A percentile compares a stretch with the other conserved stretches of the same genome.
Conservation (phyloP, 2,329 filamentous ascomycete species). For the Diplodia intermedia region DNA sequence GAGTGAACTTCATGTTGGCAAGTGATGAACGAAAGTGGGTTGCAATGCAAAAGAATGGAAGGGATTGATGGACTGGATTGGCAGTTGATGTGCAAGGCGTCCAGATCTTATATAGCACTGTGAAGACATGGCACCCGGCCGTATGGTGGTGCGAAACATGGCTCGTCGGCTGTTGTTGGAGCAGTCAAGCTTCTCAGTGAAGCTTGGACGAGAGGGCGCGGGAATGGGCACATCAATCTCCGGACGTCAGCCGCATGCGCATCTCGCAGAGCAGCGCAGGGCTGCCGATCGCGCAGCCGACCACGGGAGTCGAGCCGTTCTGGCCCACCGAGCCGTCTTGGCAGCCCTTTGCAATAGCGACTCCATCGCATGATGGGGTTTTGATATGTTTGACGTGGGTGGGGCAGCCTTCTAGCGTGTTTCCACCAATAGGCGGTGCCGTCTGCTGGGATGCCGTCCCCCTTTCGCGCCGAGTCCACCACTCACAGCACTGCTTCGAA, state of each 20-base stretch:
- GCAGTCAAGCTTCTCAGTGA: constrained; percentile 14
- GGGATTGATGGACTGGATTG: constrained; percentile 14
- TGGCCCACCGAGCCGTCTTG: constrained; percentile 9
- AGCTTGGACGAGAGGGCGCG: constrained; percentile 10
- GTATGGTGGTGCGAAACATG: constrained; percentile 12
- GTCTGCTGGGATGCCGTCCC: neutral
- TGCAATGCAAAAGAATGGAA: constrained; percentile 14
- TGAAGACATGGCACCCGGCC: neutral
- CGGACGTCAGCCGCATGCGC: neutral
- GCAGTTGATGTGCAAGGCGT: constrained; percentile 22
- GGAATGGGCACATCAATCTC: constrained; percentile 23
- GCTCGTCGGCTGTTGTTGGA: neutral
- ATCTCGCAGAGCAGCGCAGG: neutral
- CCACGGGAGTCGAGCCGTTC: neutral
- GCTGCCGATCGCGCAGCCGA: neutral
- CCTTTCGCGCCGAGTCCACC: neutral
- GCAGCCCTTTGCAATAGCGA: constrained; percentile 10
- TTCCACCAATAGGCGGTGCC: constrained; percentile 20
- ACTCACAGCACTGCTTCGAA: neutral
- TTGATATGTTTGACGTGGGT: constrained; percentile 6
- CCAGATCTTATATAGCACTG: constrained; percentile 9
- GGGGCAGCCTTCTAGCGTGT: constrained; percentile 7
- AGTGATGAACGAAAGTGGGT: neutral
- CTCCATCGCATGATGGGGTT: constrained; percentile 3
- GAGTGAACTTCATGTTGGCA: constrained; percentile 25